Conservation (phyloP, 257 asterid genomes). For the Solanum sejunctum region DNA sequence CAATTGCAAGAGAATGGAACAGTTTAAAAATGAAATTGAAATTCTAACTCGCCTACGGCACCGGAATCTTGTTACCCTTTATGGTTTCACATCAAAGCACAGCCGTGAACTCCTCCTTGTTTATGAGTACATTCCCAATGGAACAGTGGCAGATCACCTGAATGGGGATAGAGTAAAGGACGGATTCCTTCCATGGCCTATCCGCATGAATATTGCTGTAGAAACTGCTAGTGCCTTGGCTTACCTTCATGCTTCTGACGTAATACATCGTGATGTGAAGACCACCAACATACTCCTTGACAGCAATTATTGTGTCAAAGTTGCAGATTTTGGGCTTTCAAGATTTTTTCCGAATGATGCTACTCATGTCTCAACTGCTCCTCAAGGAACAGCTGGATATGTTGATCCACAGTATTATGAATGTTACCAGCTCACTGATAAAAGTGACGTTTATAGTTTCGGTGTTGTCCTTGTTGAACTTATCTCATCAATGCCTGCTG, state of each 20-base stretch:
- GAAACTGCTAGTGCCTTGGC: constrained; percentile 59
- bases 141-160: constrained; percentile 67
- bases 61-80: constrained; percentile 53
- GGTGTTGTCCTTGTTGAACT: constrained; percentile 77
- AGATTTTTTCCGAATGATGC: constrained; percentile 46
- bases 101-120: constrained; percentile 72
- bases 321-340: constrained; percentile 78
- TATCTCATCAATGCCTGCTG: constrained; percentile 71
- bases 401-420: constrained; percentile 79
- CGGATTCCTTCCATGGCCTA: constrained; percentile 37
- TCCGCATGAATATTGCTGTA: constrained; percentile 56
- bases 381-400: constrained; percentile 82
- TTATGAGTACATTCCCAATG: constrained; percentile 64
- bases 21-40: constrained; percentile 58
- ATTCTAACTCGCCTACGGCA: constrained; percentile 58
- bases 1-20: constrained; percentile 57
- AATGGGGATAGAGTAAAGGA: constrained; percentile 35
- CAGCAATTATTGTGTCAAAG: constrained; percentile 44
- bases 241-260: constrained; percentile 61
- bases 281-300: constrained; percentile 63
- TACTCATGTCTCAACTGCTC: constrained; percentile 75
- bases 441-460: constrained; percentile 74
- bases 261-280: constrained; percentile 66
- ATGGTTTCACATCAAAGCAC: constrained; percentile 64
- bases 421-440: constrained; percentile 54